Conservation (phyloP, 306 rosid genomes). For the Styphnolobium japonicum region DNA sequence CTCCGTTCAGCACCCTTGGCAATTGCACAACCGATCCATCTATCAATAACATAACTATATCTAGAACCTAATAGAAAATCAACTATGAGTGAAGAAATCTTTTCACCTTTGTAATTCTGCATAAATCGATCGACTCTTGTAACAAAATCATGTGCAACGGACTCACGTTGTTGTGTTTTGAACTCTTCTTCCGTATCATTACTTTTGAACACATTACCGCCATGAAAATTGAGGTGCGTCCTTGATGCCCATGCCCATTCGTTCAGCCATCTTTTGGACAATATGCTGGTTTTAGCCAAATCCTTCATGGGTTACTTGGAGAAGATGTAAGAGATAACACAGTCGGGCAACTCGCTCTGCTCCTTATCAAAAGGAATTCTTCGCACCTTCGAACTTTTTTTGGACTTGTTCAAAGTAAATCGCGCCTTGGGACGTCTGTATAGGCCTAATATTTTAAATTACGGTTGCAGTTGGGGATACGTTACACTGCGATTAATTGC, state of each 20-base stretch:
- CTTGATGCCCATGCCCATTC: neutral
- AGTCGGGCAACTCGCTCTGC: neutral
- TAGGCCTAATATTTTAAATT: too few species aligned
- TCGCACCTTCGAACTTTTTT: too few species aligned
- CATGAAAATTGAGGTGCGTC: neutral
- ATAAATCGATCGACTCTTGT: neutral
- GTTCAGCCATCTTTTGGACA: neutral
- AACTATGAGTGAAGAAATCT: neutral
- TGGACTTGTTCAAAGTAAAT: too few species aligned
- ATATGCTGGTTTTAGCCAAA: neutral
- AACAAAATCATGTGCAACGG: too few species aligned
- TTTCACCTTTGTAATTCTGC: neutral
- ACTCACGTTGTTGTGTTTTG: too few species aligned
- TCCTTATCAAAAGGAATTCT: too few species aligned
- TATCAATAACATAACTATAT: neutral
- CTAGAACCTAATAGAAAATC: neutral
- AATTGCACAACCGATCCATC: neutral
- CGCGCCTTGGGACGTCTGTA: too few species aligned
- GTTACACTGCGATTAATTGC: too few species aligned
- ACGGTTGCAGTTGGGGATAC: too few species aligned
- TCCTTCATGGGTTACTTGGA: neutral
- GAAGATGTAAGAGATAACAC: neutral
- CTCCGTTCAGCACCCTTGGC: neutral
- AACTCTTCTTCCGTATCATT: too few species aligned
- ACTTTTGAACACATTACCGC: too few species aligned